Evolutionary conservation across 2,329 filamentous ascomycete genomes (phyloP), one percentile per base, ranked within the genome.

Genomic region (Pseudonectria foliicola): DNA sequence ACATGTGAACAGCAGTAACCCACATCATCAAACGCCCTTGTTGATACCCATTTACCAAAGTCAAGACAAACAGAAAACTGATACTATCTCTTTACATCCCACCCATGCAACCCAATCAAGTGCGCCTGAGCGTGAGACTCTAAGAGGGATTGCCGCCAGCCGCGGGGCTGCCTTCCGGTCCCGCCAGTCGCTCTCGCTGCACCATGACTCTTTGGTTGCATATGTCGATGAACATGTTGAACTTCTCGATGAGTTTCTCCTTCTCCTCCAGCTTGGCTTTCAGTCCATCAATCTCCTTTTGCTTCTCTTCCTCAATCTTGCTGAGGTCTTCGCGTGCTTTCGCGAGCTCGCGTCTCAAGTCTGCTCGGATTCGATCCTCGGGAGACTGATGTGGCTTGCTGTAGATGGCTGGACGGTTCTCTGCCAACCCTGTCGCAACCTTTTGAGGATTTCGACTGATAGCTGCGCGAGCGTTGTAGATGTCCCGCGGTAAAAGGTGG

Each of bases 161-260:
- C 27, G 49, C 45, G 25, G 43, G 38, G 29, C 44, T 52, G 16
- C 47, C 57, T 32, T 56, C 56, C 16, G 42, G 34, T 16, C 49
- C 49, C 18, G 52, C 57, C 11, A 80, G 61, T 42, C 71, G 65
- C 49, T 77, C 71, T 33, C 75, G 63, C 54, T 77, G 74, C 34
- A 79, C 64, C 66, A 81, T 81, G 42, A 81, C 77, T 32, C 77
- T 64, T 53, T 79, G 68, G 48, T 82, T 82, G 53, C 77, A 81
- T 35, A 82, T 79, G 55, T 82, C 77, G 49, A 82, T 80, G 35
- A 82, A 82, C 70, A 78, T 77, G 57, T 82, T 77, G 46, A 80
- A 82, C 51, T 73, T 77, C 41, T 69, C 58, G 36, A 82, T 81
- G 39, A 73, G 68, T 49, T 70, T 68, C 40, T 80, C 73, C 56